Evolutionary conservation across 768 basidiomycete genomes (phyloP).

Genomic region (Pholiota conissans): DNA sequence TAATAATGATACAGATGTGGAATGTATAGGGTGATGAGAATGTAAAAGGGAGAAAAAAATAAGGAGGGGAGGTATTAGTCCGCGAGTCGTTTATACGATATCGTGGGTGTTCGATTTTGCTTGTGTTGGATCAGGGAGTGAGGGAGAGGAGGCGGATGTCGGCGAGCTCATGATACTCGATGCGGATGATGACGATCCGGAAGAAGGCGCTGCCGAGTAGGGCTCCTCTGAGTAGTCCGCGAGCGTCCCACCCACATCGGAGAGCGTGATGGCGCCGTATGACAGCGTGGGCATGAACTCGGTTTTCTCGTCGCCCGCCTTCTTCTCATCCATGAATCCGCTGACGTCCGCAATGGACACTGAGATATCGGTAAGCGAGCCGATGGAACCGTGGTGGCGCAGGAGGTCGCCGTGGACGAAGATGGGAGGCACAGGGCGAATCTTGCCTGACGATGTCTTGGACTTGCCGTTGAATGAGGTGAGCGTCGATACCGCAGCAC

Average conservation of each 20-base stretch:
- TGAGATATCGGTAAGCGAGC: constrained; percentile 44
- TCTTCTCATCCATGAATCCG: constrained; percentile 34
- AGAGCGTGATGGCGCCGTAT: constrained; percentile 34
- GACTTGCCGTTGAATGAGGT: constrained; percentile 28
- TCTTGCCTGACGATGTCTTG: constrained; percentile 25
- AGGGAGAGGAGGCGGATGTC: background rate
- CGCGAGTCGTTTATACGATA: constrained; percentile 19
- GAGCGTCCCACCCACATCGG: constrained; percentile 39
- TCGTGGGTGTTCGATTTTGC: constrained; percentile 24
- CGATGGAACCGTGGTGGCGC: constrained; percentile 47
- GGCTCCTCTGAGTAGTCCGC: constrained; percentile 32
- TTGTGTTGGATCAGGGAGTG: constrained; percentile 11
- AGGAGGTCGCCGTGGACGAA: constrained; percentile 44
- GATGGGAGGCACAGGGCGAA: constrained; percentile 40
- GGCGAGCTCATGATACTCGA: constrained; percentile 30
- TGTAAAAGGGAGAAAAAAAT: constrained; percentile 5
- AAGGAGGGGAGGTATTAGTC: background rate
- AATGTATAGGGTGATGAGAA: background rate
- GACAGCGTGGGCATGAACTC: constrained; percentile 33
- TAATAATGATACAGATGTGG: background rate
- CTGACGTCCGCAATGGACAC: constrained; percentile 37
- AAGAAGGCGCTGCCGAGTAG: constrained; percentile 33
- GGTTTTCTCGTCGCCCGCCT: constrained; percentile 34
- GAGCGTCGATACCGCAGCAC: constrained; percentile 23
- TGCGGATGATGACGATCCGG: constrained; percentile 32